Conservation (phyloP, 176 grass and related monocot species). For the Oryza meridionalis region DNA sequence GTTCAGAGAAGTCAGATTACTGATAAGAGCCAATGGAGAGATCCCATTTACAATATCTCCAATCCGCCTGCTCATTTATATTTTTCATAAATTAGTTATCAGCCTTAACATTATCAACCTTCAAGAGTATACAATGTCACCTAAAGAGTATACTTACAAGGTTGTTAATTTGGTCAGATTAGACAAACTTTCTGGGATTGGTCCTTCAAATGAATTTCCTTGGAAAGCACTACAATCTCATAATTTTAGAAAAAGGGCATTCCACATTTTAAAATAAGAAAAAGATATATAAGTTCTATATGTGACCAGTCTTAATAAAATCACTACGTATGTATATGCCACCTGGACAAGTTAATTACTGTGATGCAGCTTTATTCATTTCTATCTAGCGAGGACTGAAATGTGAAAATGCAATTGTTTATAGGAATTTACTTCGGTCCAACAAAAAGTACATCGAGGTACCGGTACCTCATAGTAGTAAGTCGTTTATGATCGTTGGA, state of each 20-base stretch:
- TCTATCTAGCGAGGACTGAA: too few relatives aligned
- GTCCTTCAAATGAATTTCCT: constrained; percentile 62
- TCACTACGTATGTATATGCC: too few relatives aligned
- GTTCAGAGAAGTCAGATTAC: constrained; percentile 49
- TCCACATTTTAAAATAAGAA: too few relatives aligned
- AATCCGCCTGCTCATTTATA: constrained; percentile 36
- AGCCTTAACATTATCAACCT: too few relatives aligned
- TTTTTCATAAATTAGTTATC: not conserved
- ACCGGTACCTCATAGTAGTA: too few relatives aligned
- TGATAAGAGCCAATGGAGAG: constrained; percentile 49
- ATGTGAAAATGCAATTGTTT: not conserved
- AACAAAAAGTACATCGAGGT: too few relatives aligned
- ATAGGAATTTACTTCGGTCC: too few relatives aligned
- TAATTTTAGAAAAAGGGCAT: too few relatives aligned
- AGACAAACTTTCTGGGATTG: not conserved
- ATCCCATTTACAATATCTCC: constrained; percentile 53
- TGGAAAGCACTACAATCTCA: constrained; percentile 42
- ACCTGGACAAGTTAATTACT: not conserved
- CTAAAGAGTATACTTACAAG: not conserved
- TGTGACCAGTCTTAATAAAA: too few relatives aligned
- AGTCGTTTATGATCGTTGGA: too few relatives aligned
- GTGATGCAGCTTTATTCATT: not conserved
- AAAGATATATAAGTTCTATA: too few relatives aligned
- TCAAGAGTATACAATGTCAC: not conserved
- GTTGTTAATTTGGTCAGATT: too few relatives aligned